Evolutionary conservation across 1,284 basidiomycete species (phyloP), one percentile per base, ranked within the genome.

Genomic region (Irpex sp.): DNA sequence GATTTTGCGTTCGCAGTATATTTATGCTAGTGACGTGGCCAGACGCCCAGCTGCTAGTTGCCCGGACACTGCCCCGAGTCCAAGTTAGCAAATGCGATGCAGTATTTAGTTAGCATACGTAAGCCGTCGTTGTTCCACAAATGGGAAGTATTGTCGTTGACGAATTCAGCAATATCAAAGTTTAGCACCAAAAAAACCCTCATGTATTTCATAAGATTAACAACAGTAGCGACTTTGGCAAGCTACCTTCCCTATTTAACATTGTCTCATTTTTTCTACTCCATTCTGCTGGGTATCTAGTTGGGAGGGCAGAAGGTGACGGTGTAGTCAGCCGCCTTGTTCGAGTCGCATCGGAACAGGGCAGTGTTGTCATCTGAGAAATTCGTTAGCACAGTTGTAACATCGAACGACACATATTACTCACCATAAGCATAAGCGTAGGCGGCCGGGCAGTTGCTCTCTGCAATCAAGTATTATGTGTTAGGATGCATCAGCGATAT

Each of bases 301-400:
- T n/a, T 48, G 57, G 66, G 77, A 64, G 81, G 81, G 73, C 82
- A 83, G 76, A 83, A 83, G 1, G 80, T 82, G 66, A 83, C 61
- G 44, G 79, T 82, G 68, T 81, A 85, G 66, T 81, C 78, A 3
- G 81, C 78, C 3, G 70, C 68, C 37, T 67, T 59, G 58, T 64
- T 58, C 6, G 76, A 69, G 52, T 68, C 66, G 69, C 83, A 84
- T 5, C 77, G 80, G 76, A 76, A 82, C 57, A 83, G 74, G 15
- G 82, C 81, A 9, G 78, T 79, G 5, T 70, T 69, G 69, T 84
- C 82, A 69, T 84, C 64, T 61, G 57, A 36, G 17, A 13, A 13
- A 26, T 15, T 31, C 19, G 36, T 19, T 31, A 47, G 60, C 34
- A 56, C 36, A 15, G 3, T 36, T 48, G 19, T n/a, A 31, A 31